Percentiles rank a stretch among this genome's conserved stretches.
These are phyloP conservation scores for Saraca asoca DNA, from an alignment of 331 rosid species.

Conservation along the genomic window DNA sequence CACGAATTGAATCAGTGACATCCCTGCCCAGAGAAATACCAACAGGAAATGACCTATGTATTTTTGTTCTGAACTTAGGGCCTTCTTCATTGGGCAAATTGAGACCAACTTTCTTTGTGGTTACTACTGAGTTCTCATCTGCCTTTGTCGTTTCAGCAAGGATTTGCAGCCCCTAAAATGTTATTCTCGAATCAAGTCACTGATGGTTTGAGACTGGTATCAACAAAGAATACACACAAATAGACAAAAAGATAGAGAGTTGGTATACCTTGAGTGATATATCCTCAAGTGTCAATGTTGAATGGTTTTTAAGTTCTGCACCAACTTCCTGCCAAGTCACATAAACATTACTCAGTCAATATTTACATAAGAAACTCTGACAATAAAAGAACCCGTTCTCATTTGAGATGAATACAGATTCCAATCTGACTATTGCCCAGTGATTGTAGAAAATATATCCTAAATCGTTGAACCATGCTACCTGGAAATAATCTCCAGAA, in stretches of 20 bases:
- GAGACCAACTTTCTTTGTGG: conserved; percentile 35
- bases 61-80: conserved; percentile 40
- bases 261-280: conserved; percentile 60
- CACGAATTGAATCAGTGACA: no score
- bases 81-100: conserved; percentile 5
- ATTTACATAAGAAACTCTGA: conserved; percentile 3
- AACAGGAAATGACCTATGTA: conserved; percentile 58
- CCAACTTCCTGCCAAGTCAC: conserved; percentile 48
- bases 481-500: background rate
- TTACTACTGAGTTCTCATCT: conserved; percentile 35
- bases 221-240: no score
- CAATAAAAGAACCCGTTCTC: background rate
- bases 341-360: background rate
- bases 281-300: conserved; percentile 44
- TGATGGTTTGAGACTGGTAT: background rate
- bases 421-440: background rate
- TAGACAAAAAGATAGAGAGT: background rate
- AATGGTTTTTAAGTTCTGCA: conserved; percentile 41
- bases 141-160: conserved; percentile 52
- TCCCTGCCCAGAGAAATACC: no score
- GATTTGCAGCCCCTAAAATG: conserved; percentile 75
- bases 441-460: background rate
- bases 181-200: conserved; percentile 14
- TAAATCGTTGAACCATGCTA: conserved; percentile 4
- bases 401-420: conserved; percentile 13